Percentiles rank a stretch among this genome's conserved stretches.
Evolutionary conservation across 2,329 filamentous ascomycete species (phyloP).

Genomic region (Scortechinia acanthostroma): DNA sequence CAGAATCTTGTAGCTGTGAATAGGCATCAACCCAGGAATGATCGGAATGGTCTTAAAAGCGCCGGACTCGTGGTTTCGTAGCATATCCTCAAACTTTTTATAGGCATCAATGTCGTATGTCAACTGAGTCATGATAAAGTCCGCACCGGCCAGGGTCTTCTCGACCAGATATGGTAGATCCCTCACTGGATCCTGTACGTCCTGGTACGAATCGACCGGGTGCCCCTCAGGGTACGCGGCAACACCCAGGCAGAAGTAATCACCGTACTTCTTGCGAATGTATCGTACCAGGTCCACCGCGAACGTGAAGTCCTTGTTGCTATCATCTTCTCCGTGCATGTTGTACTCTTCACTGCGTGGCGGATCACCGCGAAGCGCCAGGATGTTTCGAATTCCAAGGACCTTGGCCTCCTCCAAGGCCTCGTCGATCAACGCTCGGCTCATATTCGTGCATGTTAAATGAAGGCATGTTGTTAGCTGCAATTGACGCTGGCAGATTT

Average conservation of each 20-base stretch:
- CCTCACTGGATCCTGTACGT: constrained; percentile 33
- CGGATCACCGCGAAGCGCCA: constrained; percentile 66
- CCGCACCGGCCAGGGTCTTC: constrained; percentile 64
- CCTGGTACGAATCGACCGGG: constrained; percentile 59
- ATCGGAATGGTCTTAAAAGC: constrained; percentile 65
- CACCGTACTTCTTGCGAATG: constrained; percentile 58
- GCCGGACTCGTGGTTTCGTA: constrained; percentile 59
- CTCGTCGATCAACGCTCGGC: constrained; percentile 56
- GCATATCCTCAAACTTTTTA: constrained; percentile 48
- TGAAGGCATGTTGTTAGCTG: constrained; percentile 69
- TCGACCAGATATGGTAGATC: constrained; percentile 65
- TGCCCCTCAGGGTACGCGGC: constrained; percentile 71
- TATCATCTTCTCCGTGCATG: constrained; percentile 35
- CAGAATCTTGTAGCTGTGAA: constrained; percentile 69
- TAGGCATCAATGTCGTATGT: constrained; percentile 67
- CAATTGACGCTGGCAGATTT: constrained; percentile 65
- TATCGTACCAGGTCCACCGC: constrained; percentile 65
- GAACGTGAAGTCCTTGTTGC: constrained; percentile 63
- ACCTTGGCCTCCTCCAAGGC: constrained; percentile 64
- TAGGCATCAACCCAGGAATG: constrained; percentile 69
- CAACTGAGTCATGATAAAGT: constrained; percentile 73
- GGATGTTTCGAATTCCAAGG: constrained; percentile 64
- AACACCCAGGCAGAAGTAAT: constrained; percentile 72
- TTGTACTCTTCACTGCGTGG: constrained; percentile 63
- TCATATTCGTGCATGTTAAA: constrained; percentile 73